Base-by-base conservation (phyloP, 1,284 basidiomycete species). In the Meira miltonrushii region DNA sequence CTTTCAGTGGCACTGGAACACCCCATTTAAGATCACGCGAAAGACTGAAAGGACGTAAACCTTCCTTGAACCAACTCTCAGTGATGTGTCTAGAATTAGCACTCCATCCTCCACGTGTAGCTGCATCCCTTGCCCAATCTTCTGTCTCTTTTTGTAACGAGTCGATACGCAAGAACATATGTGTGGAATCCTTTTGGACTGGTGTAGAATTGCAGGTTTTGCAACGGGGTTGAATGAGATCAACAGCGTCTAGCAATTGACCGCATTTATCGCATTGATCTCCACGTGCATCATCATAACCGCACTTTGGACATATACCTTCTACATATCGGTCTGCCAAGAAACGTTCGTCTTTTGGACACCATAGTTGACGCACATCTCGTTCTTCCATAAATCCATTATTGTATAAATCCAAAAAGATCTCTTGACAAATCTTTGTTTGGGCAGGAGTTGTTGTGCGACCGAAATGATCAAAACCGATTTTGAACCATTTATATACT, bases 251-350 rank as follows among this genome's bases (percentile, higher is more conserved):
- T 55, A 95, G 85, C 8, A 94, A 95, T 65, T 92, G 85, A 44
- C 88, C 86, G 77, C 95, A 99, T 61, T 87, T 84, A 79, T 99
- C 95, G 80, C 95, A 99, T 82, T 99, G 95, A 79, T 99, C 95
- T 10, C 95, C 95, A 49, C 95, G 88, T 40, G 94, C 95, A 69
- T 97, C 94, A 52, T 77, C 73, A 62, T 78, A 78, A 40, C 64
- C 65, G 49, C 75, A 78, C 49, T 70, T 70, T n/a, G 75, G 75
- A 61, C 75, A 78, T 39, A 60, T 62, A 21, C 75, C 75, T 53
- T 77, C 71, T 10, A 78, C 75, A 61, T 77, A 78, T 54, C 75
- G 72, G 57, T 78, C 75, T 15, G 75, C 75, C 13, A 78, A 61
- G 66, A 77, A 78, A 39, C 75, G 65, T 38, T 66, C 39, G 66